phyloP scores from a whole-genome alignment of 306 rosid genomes.

The Pueraria montana region DNA sequence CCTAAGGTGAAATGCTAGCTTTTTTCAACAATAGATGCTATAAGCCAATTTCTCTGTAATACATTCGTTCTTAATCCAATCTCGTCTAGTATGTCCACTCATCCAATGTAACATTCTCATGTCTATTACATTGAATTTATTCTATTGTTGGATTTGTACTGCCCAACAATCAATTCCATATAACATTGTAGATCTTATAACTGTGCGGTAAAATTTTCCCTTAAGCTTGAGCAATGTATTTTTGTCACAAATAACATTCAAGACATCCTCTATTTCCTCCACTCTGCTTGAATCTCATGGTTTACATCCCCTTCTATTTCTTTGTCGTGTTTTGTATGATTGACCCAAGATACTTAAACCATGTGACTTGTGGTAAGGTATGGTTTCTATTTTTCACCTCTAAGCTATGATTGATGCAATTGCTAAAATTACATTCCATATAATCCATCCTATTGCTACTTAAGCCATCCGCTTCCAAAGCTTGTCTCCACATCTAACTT shows the following conservation, averaged over 20 bases:
- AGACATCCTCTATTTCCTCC: background rate
- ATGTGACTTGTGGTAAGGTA: background rate
- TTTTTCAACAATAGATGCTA: background rate
- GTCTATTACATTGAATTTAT: background rate
- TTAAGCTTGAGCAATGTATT: background rate
- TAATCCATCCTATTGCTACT: background rate
- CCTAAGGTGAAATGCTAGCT: background rate
- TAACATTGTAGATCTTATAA: background rate
- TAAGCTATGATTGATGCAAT: background rate
- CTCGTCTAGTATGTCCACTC: background rate
- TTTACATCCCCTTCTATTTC: background rate
- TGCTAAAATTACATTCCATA: background rate
- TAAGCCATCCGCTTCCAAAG: background rate
- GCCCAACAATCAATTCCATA: background rate
- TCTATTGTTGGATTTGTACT: background rate
- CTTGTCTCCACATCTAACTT: background rate
- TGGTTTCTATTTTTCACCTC: background rate
- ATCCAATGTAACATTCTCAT: background rate
- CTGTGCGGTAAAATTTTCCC: background rate
- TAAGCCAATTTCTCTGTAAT: background rate
- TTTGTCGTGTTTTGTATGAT: background rate
- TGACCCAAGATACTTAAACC: background rate
- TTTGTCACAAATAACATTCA: background rate
- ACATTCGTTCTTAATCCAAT: background rate
- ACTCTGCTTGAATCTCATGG: background rate